Percentiles rank a stretch among this genome's conserved stretches.
Conservation (phyloP, 192 early-diverging fungal genomes). For the Backusella circina region DNA sequence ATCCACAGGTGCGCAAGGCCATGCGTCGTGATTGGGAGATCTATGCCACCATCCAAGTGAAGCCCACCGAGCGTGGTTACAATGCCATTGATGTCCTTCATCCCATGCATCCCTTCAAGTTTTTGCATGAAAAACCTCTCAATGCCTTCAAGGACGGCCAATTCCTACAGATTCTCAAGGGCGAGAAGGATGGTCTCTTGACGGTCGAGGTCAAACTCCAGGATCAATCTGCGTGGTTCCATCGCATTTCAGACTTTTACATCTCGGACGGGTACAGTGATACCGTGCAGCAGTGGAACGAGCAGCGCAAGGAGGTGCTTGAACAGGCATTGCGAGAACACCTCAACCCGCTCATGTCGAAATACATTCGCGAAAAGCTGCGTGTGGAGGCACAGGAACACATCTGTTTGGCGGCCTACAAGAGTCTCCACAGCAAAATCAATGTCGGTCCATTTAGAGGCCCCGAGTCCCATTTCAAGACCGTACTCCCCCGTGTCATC, state of each 20-base stretch:
- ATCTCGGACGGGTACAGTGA: slow-evolving; percentile 59
- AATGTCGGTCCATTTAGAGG: slow-evolving; percentile 56
- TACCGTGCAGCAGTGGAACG: slow-evolving; percentile 73
- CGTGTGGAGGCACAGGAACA: slow-evolving; percentile 66
- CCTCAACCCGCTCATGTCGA: slow-evolving; percentile 68
- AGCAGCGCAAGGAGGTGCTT: slow-evolving; percentile 62
- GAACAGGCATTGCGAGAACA: slow-evolving; percentile 58
- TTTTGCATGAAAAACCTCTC: slow-evolving; percentile 71
- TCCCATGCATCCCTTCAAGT: slow-evolving; percentile 81
- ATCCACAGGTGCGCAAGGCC: slow-evolving; percentile 77
- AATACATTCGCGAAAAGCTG: slow-evolving; percentile 73
- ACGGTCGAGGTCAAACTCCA: slow-evolving; percentile 54
- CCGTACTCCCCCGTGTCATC: slow-evolving; percentile 53
- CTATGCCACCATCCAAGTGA: slow-evolving; percentile 66
- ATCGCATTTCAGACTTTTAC: slow-evolving; percentile 48
- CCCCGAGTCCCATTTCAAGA: slow-evolving; percentile 28
- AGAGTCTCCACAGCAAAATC: slow-evolving; percentile 67
- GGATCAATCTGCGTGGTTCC: slow-evolving; percentile 41
- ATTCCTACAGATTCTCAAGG: slow-evolving; percentile 74
- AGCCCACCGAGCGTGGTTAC: slow-evolving; percentile 78
- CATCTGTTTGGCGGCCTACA: slow-evolving; percentile 63
- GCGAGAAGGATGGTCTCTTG: slow-evolving; percentile 70
- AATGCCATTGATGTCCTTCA: slow-evolving; percentile 76
- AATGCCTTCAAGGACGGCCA: slow-evolving; percentile 67
- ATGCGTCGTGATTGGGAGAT: slow-evolving; percentile 69